Percentiles rank a stretch among this genome's conserved stretches.
These are phyloP conservation scores for Gossypium arboreum DNA, from an alignment of 345 rosid species.

Conservation along the genomic window DNA sequence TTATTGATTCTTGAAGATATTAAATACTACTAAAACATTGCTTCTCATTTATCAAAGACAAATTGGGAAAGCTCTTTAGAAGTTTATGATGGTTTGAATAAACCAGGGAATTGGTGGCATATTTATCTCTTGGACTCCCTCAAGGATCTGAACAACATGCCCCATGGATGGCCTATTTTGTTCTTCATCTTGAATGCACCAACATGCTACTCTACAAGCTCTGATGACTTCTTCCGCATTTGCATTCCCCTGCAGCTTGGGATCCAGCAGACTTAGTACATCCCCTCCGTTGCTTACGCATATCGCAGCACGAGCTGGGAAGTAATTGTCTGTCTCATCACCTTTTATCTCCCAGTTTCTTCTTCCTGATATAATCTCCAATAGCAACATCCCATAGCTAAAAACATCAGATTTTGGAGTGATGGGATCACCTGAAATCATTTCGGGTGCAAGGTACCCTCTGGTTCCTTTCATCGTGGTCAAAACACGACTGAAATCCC, in stretches of 20 bases:
- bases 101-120: conserved; percentile 12
- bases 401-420: conserved; percentile 17
- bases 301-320: background rate
- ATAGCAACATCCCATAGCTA: conserved; percentile 13
- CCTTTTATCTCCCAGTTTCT: conserved; percentile 3
- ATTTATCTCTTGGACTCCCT: conserved; percentile 9
- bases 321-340: background rate
- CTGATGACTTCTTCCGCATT: conserved; percentile 2
- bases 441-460: conserved; percentile 15
- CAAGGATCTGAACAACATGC: conserved; percentile 6
- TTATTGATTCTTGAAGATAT: background rate
- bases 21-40: background rate
- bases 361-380: conserved; percentile 14
- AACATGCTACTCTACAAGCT: conserved; percentile 16
- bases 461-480: conserved; percentile 12
- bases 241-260: conserved; percentile 10
- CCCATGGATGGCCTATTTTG: conserved; percentile 10
- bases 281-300: background rate
- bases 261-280: background rate
- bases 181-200: conserved; percentile 15
- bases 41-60: background rate
- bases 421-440: conserved; percentile 16
- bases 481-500: conserved; percentile 11
- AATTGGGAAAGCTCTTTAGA: background rate
- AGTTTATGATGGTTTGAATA: conserved; percentile 3